Percentiles rank a stretch among this genome's conserved stretches.
Evolutionary conservation across 2,329 filamentous ascomycete genomes (phyloP).

Genomic region (Microdochium trichocladiopsis): DNA sequence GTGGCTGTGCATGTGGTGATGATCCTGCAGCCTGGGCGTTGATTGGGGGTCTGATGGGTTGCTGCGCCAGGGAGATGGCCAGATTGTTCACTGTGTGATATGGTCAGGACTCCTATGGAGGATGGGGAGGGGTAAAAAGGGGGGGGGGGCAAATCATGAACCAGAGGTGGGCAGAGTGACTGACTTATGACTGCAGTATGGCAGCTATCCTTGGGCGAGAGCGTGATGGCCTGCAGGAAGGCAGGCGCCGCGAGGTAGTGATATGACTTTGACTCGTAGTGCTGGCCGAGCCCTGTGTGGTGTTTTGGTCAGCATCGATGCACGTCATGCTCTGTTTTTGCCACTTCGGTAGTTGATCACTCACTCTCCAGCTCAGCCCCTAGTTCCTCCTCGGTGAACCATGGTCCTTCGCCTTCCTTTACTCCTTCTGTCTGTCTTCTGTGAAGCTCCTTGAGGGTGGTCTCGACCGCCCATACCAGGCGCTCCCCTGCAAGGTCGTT

Average conservation of each 20-base stretch:
- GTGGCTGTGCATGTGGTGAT: constrained; percentile 28
- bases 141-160: not conserved
- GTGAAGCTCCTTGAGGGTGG: constrained; percentile 66
- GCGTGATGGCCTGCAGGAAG: constrained; percentile 74
- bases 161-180: constrained; percentile 15
- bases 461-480: constrained; percentile 76
- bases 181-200: constrained; percentile 73
- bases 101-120: too few species aligned
- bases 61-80: constrained; percentile 65
- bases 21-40: constrained; percentile 16
- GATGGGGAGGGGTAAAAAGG: constrained; percentile 8
- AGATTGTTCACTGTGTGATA: constrained; percentile 67
- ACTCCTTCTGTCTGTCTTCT: constrained; percentile 60
- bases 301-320: constrained; percentile 14
- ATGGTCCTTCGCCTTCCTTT: constrained; percentile 63
- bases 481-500: constrained; percentile 66
- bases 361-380: constrained; percentile 64
- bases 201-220: constrained; percentile 58
- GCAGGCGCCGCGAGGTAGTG: constrained; percentile 79
- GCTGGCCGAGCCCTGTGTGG: constrained; percentile 58
- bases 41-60: constrained; percentile 29
- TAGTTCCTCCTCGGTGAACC: constrained; percentile 64
- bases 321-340: constrained; percentile 1
- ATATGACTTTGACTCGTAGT: constrained; percentile 67
- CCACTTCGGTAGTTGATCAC: constrained; percentile 4